Evolutionary conservation across 1,284 basidiomycete species (phyloP).

Genomic region (Trichosporon sp.): DNA sequence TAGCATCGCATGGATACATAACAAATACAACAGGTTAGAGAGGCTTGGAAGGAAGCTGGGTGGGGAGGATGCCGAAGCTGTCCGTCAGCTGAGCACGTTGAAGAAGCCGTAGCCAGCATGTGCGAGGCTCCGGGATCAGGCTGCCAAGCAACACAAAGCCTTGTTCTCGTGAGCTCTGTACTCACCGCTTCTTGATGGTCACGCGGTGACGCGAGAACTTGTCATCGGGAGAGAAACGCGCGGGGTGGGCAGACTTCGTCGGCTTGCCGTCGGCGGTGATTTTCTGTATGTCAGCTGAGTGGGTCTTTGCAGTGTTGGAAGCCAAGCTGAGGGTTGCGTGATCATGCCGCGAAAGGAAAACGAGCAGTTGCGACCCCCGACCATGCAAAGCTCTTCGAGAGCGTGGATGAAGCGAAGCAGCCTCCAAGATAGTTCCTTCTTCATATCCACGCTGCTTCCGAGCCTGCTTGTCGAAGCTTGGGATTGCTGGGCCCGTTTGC

Average conservation of each 20-base stretch:
- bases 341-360: too few relatives aligned
- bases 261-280: constrained; percentile 69
- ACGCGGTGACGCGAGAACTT: constrained; percentile 95
- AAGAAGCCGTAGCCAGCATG: background rate
- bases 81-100: background rate
- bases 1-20: constrained; percentile 4
- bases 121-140: background rate
- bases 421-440: too few relatives aligned
- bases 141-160: background rate
- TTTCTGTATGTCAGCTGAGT: constrained; percentile 59
- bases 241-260: constrained; percentile 91
- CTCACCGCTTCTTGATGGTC: constrained; percentile 83
- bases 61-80: constrained; percentile 72
- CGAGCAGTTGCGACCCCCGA: too few relatives aligned
- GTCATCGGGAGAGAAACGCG: constrained; percentile 94
- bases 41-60: constrained; percentile 83
- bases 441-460: too few relatives aligned
- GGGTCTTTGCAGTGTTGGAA: background rate
- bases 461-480: too few relatives aligned
- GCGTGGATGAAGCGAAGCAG: too few relatives aligned
- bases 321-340: too few relatives aligned
- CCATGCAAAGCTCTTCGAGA: too few relatives aligned
- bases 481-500: background rate
- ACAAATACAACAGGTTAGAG: constrained; percentile 55
- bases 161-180: too few relatives aligned